These are phyloP conservation scores for Clarireedia hainanense DNA, from an alignment of 2,329 filamentous ascomycete species.

Conservation along the genomic window DNA sequence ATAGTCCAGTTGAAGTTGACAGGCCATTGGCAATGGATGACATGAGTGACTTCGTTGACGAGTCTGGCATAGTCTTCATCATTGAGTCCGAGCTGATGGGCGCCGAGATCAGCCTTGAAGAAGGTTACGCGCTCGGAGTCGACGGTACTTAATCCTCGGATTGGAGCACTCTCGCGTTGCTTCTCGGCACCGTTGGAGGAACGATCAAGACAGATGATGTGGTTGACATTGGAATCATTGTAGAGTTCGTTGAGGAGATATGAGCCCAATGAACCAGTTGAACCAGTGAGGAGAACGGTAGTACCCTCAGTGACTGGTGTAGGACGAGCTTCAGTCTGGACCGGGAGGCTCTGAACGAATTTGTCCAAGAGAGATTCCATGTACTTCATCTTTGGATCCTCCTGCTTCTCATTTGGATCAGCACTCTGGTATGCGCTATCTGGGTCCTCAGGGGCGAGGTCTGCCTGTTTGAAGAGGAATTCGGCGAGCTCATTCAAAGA, in stretches of 20 bases:
- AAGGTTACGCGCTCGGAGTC: constrained; percentile 38
- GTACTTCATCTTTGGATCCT: constrained; percentile 1
- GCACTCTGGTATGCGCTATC: constrained; percentile 10
- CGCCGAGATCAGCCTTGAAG: constrained; percentile 39
- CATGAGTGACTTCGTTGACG: constrained; percentile 31
- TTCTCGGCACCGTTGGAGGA: constrained; percentile 30
- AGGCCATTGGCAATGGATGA: constrained; percentile 35
- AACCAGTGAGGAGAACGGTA: constrained; percentile 36
- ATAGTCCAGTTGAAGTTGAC: constrained; percentile 32
- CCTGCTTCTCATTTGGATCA: constrained; percentile 1
- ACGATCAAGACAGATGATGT: constrained; percentile 41
- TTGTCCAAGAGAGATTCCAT: constrained; percentile 10
- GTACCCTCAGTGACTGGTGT: neutral
- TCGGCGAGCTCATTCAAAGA: constrained; percentile 6
- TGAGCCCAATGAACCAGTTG: constrained; percentile 40
- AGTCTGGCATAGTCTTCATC: constrained; percentile 8
- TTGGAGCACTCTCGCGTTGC: constrained; percentile 24
- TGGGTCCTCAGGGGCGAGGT: constrained; percentile 2
- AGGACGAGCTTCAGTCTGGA: neutral
- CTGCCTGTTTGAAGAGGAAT: constrained; percentile 9
- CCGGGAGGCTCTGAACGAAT: constrained; percentile 9
- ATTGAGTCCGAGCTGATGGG: constrained; percentile 39
- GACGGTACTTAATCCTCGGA: constrained; percentile 31
- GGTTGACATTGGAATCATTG: constrained; percentile 29
- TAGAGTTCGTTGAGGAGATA: constrained; percentile 37